Base-by-base conservation (phyloP, 1,284 basidiomycete genomes). In the Fomitopsis palustris region DNA sequence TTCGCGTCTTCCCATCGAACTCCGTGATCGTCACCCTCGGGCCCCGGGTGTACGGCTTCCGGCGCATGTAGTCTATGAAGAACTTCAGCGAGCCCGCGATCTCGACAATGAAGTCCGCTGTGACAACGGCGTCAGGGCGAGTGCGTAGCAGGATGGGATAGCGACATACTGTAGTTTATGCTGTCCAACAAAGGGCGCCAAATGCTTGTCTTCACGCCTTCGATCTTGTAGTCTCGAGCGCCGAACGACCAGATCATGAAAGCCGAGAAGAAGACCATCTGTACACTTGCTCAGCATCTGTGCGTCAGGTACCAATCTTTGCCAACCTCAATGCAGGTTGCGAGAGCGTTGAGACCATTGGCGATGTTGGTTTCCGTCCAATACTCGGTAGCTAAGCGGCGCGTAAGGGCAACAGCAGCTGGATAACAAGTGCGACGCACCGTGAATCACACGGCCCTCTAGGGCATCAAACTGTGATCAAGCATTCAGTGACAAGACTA, bases 181-280 rank as follows among this genome's bases (percentile, higher is more conserved):
- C 89, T 90, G 68, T 95, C 90, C 83, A 81, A 86, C 16, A 95
- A 73, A 0, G 92, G 83, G 56, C 80, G 76, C 79, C 84, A 81
- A 56, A 88, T 77, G 45, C 81, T 76, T 1, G 83, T 87, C 56
- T 67, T 76, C 38, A 62, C 69, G 10, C 70, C 75, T 39, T 69
- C 61, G 16, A 69, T 38, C 61, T 59, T 73, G 72, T 95, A 95
- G 62, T 93, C 92, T 0, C 75, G 80, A 67, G 81, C 79, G 7
- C 80, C 80, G 69, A 93, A 95, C 0, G 93, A 89, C 88, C 90
- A 94, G 74, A 83, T 80, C 87, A 94, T 93, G 56, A 89, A 76
- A 1, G 73, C 61, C 8, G 91, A 80, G 70, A 95, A 93, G 69
- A 93, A 77, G 38, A 95, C 86, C 92, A 94, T 94, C 87, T 75